These are phyloP conservation scores for Drechslerella dactyloides DNA, from an alignment of 2,329 filamentous ascomycete species.

Conservation along the genomic window DNA sequence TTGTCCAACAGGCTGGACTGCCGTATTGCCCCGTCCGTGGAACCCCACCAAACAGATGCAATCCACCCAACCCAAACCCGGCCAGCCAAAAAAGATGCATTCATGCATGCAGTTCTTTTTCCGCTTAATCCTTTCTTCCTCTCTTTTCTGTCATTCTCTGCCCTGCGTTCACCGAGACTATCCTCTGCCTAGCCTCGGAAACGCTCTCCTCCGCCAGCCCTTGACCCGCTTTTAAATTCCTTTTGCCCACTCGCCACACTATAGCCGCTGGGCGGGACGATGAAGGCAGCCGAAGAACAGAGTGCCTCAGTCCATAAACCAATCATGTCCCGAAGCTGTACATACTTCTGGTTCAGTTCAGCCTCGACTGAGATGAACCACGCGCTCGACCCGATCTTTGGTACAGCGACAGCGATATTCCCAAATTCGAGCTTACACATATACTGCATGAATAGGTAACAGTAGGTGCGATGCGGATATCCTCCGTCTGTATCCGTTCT, in stretches of 20 bases:
- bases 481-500: too few species aligned
- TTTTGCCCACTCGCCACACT: conserved; percentile 38
- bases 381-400: not conserved
- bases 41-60: conserved; percentile 6
- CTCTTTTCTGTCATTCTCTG: too few species aligned
- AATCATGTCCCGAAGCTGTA: conserved; percentile 29
- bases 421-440: not conserved
- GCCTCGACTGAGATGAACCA: not conserved
- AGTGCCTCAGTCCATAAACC: conserved; percentile 16
- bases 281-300: conserved; percentile 19
- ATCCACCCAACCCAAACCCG: conserved; percentile 9
- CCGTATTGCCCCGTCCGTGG: conserved; percentile 32
- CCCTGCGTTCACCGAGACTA: too few species aligned
- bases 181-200: too few species aligned
- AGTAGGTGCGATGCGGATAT: not conserved
- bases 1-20: conserved; percentile 50
- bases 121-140: not conserved
- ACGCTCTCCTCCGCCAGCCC: too few species aligned
- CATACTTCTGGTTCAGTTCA: conserved; percentile 5
- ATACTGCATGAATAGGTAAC: not conserved
- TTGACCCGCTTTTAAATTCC: not conserved
- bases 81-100: conserved; percentile 26
- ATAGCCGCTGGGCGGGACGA: conserved; percentile 48
- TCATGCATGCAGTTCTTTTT: not conserved
- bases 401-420: not conserved